Evolutionary conservation across 2,329 filamentous ascomycete species (phyloP).

Genomic region (Sporothrix inflata): DNA sequence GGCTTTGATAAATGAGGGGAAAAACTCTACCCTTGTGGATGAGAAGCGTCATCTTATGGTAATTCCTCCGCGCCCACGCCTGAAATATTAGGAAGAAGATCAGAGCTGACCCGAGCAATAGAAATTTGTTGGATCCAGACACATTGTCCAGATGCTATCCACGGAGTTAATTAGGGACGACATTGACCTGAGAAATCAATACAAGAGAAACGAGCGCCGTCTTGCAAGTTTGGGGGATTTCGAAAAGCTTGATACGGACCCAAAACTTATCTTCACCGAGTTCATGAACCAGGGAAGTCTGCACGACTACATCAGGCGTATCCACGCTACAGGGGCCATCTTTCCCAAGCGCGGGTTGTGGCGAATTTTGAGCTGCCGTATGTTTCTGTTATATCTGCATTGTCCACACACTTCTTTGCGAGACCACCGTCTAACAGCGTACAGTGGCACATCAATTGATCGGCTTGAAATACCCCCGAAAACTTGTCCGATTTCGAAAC

Average conservation of each 20-base stretch:
- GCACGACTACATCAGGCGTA: neutral
- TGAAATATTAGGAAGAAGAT: neutral
- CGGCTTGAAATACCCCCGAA: slow-evolving; percentile 16
- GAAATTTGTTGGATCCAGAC: neutral
- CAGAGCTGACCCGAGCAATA: neutral
- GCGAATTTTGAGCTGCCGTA: slow-evolving; percentile 25
- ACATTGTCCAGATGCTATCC: neutral
- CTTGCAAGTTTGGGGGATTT: neutral
- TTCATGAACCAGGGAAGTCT: slow-evolving; percentile 23
- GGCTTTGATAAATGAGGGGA: neutral
- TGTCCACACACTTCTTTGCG: neutral
- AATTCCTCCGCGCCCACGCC: neutral
- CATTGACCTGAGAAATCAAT: neutral
- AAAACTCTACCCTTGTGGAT: neutral
- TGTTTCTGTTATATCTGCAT: neutral
- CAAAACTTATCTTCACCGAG: slow-evolving; percentile 15
- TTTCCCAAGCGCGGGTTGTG: slow-evolving; percentile 24
- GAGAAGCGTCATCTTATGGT: neutral
- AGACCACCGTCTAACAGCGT: neutral
- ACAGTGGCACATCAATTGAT: slow-evolving; percentile 23
- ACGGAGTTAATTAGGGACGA: neutral
- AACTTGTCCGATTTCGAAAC: neutral
- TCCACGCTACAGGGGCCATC: neutral
- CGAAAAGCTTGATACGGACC: neutral
- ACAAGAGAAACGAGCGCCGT: neutral